Conservation (phyloP, 306 rosid genomes). For the Gastrolobium villosum region DNA sequence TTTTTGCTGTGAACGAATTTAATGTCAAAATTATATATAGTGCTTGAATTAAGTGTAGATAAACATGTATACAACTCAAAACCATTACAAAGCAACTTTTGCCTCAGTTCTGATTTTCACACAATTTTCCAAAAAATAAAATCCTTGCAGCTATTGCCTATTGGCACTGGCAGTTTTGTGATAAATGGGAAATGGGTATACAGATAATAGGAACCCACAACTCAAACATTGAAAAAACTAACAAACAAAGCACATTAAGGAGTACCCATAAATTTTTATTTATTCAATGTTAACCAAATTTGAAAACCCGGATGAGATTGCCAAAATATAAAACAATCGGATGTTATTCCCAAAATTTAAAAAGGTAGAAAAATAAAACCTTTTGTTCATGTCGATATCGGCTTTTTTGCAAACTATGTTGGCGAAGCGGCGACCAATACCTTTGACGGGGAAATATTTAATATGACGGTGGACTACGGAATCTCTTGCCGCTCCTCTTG, state of each 20-base stretch:
- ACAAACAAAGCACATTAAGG: not conserved
- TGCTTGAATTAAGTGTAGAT: constrained; percentile 6
- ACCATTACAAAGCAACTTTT: not conserved
- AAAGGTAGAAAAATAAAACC: constrained; percentile 37
- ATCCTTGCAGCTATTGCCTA: not conserved
- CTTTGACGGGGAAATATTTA: too few species aligned
- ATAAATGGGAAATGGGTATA: not conserved
- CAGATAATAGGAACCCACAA: not conserved
- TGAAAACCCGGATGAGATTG: not conserved
- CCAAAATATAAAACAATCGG: too few species aligned
- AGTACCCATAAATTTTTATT: not conserved
- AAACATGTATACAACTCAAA: not conserved
- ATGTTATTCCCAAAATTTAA: too few species aligned
- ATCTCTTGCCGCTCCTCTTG: too few species aligned
- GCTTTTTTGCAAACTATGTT: constrained; percentile 77
- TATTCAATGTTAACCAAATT: not conserved
- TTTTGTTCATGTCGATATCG: constrained; percentile 71
- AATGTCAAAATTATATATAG: not conserved
- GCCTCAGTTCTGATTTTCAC: not conserved
- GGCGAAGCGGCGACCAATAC: constrained; percentile 74
- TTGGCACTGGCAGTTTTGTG: not conserved
- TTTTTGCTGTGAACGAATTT: not conserved
- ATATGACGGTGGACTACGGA: too few species aligned
- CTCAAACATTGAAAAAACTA: not conserved
- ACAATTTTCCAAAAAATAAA: not conserved